Evolutionary conservation across 768 basidiomycete species (phyloP).

Genomic region (Mycena vulgaris): DNA sequence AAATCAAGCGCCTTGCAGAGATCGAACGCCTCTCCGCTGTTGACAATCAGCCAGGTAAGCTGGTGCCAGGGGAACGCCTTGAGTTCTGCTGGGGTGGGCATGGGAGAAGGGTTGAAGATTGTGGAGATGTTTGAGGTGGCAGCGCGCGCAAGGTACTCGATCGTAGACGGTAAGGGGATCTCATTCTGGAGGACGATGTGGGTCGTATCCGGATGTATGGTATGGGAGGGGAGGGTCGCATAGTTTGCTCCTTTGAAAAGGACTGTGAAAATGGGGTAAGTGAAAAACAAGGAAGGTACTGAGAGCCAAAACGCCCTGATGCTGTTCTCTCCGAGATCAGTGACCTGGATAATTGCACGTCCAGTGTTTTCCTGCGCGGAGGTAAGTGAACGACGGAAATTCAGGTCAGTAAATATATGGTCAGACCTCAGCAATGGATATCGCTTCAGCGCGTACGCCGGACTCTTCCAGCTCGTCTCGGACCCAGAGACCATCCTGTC

Average conservation of each 20-base stretch:
- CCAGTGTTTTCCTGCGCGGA: slow-evolving; percentile 64
- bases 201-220: slow-evolving; percentile 54
- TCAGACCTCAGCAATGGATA: slow-evolving; percentile 59
- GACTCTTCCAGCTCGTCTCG: slow-evolving; percentile 53
- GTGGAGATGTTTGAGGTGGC: slow-evolving; percentile 46
- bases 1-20: slow-evolving; percentile 50
- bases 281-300: background rate
- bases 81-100: slow-evolving; percentile 60
- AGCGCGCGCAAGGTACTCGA: slow-evolving; percentile 54
- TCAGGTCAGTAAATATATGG: background rate
- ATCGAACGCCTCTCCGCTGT: slow-evolving; percentile 63
- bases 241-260: slow-evolving; percentile 74
- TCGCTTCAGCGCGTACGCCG: slow-evolving; percentile 58
- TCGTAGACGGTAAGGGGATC: slow-evolving; percentile 61
- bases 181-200: slow-evolving; percentile 76
- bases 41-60: slow-evolving; percentile 71
- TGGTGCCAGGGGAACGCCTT: slow-evolving; percentile 63
- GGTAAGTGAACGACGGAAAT: background rate
- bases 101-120: slow-evolving; percentile 73
- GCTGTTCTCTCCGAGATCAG: slow-evolving; percentile 72
- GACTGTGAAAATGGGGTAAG: slow-evolving; percentile 51
- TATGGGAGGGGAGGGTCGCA: slow-evolving; percentile 51
- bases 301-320: slow-evolving; percentile 61
- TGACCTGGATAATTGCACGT: slow-evolving; percentile 73
- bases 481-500: slow-evolving; percentile 68